Percentiles rank a stretch among this genome's conserved stretches.
Evolutionary conservation across 2,329 filamentous ascomycete genomes (phyloP).

Genomic region (Trichoderma koningii): DNA sequence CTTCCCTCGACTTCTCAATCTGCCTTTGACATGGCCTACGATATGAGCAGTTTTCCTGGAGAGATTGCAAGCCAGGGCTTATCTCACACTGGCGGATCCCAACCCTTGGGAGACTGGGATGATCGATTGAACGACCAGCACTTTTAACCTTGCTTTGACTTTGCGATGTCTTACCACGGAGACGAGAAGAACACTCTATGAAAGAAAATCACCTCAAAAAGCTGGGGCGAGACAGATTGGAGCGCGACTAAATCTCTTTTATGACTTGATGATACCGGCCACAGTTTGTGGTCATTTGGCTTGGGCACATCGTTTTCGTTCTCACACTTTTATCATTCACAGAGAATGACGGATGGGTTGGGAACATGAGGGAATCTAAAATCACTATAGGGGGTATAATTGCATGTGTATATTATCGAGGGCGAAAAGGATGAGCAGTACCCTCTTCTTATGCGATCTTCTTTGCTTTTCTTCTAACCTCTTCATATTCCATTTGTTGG

Average conservation of each 20-base stretch:
- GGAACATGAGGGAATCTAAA: constrained; percentile 7
- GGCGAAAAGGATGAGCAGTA: background rate
- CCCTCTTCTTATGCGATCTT: background rate
- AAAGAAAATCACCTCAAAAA: constrained; percentile 1
- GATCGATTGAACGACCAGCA: constrained; percentile 30
- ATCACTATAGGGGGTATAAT: constrained; percentile 12
- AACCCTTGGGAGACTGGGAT: constrained; percentile 38
- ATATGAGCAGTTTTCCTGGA: constrained; percentile 42
- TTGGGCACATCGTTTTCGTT: constrained; percentile 12
- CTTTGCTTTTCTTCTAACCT: background rate
- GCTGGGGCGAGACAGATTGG: background rate
- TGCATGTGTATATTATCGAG: constrained; percentile 20
- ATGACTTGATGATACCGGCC: constrained; percentile 26
- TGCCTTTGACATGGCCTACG: constrained; percentile 44
- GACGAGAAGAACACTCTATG: background rate
- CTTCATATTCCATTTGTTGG: background rate
- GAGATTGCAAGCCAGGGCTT: constrained; percentile 36
- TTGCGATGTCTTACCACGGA: background rate
- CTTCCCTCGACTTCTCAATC: constrained; percentile 38
- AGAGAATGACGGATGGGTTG: constrained; percentile 3
- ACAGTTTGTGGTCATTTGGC: constrained; percentile 13
- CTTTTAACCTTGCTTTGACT: background rate
- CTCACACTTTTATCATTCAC: background rate
- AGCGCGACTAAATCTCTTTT: constrained; percentile 18
- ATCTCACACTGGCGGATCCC: constrained; percentile 33